These are phyloP conservation scores for Cicer chorassanicum DNA, from an alignment of 306 rosid genomes.

Conservation along the genomic window DNA sequence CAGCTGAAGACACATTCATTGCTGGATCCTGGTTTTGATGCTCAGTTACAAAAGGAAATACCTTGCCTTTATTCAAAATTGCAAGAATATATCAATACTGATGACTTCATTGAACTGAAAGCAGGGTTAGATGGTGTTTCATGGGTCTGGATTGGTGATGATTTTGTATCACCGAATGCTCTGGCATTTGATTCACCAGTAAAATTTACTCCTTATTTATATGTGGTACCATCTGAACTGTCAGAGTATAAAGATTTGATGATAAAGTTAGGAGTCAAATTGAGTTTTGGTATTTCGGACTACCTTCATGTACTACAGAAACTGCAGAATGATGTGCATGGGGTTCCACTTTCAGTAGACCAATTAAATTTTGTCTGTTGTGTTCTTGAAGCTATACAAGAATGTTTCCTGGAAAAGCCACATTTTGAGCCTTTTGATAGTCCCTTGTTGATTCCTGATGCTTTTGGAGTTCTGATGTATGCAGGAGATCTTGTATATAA, in stretches of 20 bases:
- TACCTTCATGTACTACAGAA: slow-evolving; percentile 75
- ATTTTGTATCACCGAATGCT: slow-evolving; percentile 77
- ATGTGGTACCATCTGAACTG: slow-evolving; percentile 94
- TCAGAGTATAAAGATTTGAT: slow-evolving; percentile 81
- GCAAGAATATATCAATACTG: slow-evolving; percentile 65
- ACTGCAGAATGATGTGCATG: slow-evolving; percentile 73
- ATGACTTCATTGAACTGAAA: slow-evolving; percentile 58
- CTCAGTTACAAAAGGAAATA: slow-evolving; percentile 66
- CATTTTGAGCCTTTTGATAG: slow-evolving; percentile 58
- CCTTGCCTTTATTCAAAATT: slow-evolving; percentile 72
- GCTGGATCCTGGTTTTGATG: slow-evolving; percentile 64
- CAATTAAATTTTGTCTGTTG: slow-evolving; percentile 82
- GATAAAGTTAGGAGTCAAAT: slow-evolving; percentile 74
- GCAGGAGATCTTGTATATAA: slow-evolving; percentile 81
- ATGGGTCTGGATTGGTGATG: slow-evolving; percentile 99
- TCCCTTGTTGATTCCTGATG: slow-evolving; percentile 80
- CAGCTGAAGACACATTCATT: slow-evolving; percentile 65
- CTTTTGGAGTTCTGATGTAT: slow-evolving; percentile 75
- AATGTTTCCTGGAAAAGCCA: slow-evolving; percentile 74
- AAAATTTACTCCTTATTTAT: slow-evolving; percentile 89
- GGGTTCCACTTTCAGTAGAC: slow-evolving; percentile 75
- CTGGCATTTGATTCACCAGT: slow-evolving; percentile 99
- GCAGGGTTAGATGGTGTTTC: slow-evolving; percentile 68
- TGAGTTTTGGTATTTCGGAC: slow-evolving; percentile 76
- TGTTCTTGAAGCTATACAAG: slow-evolving; percentile 90